Base-by-base conservation (phyloP, 495 filamentous ascomycete species). In the Xylaria acuta region DNA sequence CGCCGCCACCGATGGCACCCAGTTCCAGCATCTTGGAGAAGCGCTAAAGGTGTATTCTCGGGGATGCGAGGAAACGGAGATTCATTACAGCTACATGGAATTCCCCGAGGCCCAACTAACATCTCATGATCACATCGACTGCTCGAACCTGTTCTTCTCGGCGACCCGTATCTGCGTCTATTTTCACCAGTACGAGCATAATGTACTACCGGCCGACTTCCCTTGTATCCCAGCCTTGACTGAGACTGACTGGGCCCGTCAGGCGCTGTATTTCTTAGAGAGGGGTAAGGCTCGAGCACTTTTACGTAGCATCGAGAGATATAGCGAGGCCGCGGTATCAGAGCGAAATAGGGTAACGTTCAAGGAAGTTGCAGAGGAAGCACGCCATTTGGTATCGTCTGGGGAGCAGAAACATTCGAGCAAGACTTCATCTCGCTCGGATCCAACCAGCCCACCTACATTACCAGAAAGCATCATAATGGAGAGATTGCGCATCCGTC, bases 111-210 rank as follows among this genome's bases (percentile, higher is more conserved):
- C 47, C 12, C 30, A 22, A 56, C 51, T 67, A 18, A 67, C 64
- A 38, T 51, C 51, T 22, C 64, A 67, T 56, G 64, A 67, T 36
- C 64, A 67, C 22, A 56, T 54, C 32, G 64, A 67, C 47, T 67
- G 64, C 64, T 67, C 64, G 32, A 67, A 54, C 47, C 34, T 67
- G 5, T 67, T 67, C 64, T 67, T 67, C 51, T 67, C 64, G 18
- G 64, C 64, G 32, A 67, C 27, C 25, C 64, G 64, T 14, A 56
- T 67, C 7, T 67, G 64, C 36, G 25, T 54, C 27, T 43, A 56
- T 30, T 67, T 67, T 40, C 27, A 67, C 30, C 47, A 54, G 11
- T 16, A 41, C 47, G 12, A 54, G 32, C 22, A 36, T 40, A 40
- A 27, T 25, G 32, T 67, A 3, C 22, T 41, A 18, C 64, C 64